Evolutionary conservation across 305 asterid species (phyloP), one percentile per base, ranked within the genome.

Genomic region (Caryopteris hybrid): DNA sequence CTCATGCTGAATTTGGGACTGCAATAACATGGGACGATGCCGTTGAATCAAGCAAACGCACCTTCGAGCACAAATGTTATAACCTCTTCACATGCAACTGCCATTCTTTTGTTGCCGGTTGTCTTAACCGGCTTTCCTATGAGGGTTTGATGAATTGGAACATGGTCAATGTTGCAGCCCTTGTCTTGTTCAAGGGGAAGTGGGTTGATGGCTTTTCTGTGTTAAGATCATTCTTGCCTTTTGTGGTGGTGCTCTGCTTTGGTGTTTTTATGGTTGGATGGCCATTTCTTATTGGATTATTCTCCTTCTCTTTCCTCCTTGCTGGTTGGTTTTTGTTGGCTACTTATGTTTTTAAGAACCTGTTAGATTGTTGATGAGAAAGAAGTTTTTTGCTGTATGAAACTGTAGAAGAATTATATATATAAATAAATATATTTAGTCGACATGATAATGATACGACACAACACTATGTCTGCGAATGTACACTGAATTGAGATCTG

Each of bases 71-170:
- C 90, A 84, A 69, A 77, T 84, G 91, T 1, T 89, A 91, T 84
- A 94, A 91, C 79, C 87, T 89, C 68, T 91, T 94, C 81, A 88
- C 95, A 0, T 91, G 97, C 88, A 94, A 94, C 87, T 81, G 94
- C 77, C 90, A 94, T 78, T 88, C 96, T 1, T 91, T 87, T 10
- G 87, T 79, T 6, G 99, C 98, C 5, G 65, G 78, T 66, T 94
- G 88, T 70, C 78, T 94, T 61, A 94, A 91, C 74, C 84, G 89
- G 51, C 71, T 89, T 53, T 74, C 88, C 81, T 89, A 86, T n/a
- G 69, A 74, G 33, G 93, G 94, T 10, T 89, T 91, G 4, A 79
- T 85, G 95, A 53, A 75, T 21, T 94, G 99, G 99, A 91, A 89
- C 91, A 84, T 94, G 97, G 66, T 91, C 33, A 85, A 77, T 9